Evolutionary conservation across 225 moss, liverwort and hornwort species (phyloP), one percentile per base, ranked within the genome.

Genomic region (Pleurozium schreberi): DNA sequence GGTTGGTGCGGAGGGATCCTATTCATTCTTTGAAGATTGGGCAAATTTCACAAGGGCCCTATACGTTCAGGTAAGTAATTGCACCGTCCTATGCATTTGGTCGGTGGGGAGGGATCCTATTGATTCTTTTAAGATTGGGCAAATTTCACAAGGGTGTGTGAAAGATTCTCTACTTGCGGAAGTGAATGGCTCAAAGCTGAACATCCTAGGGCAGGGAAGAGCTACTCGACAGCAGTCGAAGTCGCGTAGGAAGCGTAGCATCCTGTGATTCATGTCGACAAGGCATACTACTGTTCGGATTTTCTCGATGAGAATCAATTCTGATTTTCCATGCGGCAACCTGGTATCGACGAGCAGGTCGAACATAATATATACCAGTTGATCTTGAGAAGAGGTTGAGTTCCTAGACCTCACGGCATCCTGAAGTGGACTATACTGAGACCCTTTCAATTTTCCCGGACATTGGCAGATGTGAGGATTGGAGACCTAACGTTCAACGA

Each of bases 91-190:
- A n/a, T n/a, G n/a, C n/a, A n/a, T n/a, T n/a, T n/a, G n/a, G n/a
- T n/a, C n/a, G n/a, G n/a, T n/a, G n/a, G n/a, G n/a, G n/a, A n/a
- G n/a, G n/a, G n/a, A n/a, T n/a, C n/a, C n/a, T n/a, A n/a, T n/a
- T n/a, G n/a, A n/a, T n/a, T n/a, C n/a, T n/a, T n/a, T n/a, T n/a
- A n/a, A n/a, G n/a, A n/a, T n/a, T n/a, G n/a, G n/a, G n/a, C n/a
- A n/a, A n/a, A n/a, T n/a, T n/a, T n/a, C n/a, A n/a, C n/a, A n/a
- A n/a, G n/a, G n/a, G n/a, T n/a, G n/a, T n/a, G n/a, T n/a, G n/a
- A n/a, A n/a, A n/a, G n/a, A 94, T 49, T 94, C 96, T 79, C 91
- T 97, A 84, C 92, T 93, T 75, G 81, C 81, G 81, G 96, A 96
- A 71, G 92, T 92, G 87, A 93, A 92, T 55, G 91, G 90, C 89